These are phyloP conservation scores for Ustilago cynodontis DNA, from an alignment of 1,284 basidiomycete species.

Conservation along the genomic window DNA sequence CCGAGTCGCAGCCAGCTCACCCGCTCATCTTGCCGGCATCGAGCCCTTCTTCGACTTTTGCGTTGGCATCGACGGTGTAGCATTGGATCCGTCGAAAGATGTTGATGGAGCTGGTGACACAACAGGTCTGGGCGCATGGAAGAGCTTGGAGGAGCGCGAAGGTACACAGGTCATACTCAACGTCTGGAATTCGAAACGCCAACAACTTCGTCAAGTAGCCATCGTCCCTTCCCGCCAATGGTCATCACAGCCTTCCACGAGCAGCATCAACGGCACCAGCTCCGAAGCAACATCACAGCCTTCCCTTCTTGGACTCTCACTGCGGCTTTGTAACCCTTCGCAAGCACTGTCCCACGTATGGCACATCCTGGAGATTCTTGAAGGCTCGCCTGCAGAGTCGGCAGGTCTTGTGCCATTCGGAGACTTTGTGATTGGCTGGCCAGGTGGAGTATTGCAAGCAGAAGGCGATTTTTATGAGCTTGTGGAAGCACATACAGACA, in stretches of 20 bases:
- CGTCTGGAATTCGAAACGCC: conserved; percentile 91
- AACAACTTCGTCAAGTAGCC: conserved; percentile 83
- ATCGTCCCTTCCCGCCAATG: conserved; percentile 87
- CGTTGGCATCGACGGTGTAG: conserved; percentile 80
- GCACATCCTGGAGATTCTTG: conserved; percentile 96
- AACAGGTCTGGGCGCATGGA: conserved; percentile 60
- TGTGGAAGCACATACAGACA: conserved; percentile 92
- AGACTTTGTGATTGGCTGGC: conserved; percentile 93
- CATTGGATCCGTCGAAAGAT: conserved; percentile 57
- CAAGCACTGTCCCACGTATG: conserved; percentile 74
- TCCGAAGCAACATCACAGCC: conserved; percentile 69
- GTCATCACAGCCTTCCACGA: conserved; percentile 70
- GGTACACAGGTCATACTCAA: conserved; percentile 81
- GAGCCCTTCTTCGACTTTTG: conserved; percentile 98
- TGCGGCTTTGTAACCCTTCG: conserved; percentile 79
- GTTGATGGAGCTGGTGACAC: conserved; percentile 45
- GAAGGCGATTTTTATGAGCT: conserved; percentile 97
- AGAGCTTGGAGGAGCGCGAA: conserved; percentile 83
- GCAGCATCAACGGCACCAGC: conserved; percentile 48
- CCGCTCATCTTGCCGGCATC: conserved; percentile 80
- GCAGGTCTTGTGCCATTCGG: conserved; percentile 84
- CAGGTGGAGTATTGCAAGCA: conserved; percentile 83
- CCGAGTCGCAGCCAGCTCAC: conserved; percentile 68
- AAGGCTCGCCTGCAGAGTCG: conserved; percentile 90
- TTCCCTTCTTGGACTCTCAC: conserved; percentile 88